phyloP scores from a whole-genome alignment of 495 filamentous ascomycete species.

The Aspergillus diversus region DNA sequence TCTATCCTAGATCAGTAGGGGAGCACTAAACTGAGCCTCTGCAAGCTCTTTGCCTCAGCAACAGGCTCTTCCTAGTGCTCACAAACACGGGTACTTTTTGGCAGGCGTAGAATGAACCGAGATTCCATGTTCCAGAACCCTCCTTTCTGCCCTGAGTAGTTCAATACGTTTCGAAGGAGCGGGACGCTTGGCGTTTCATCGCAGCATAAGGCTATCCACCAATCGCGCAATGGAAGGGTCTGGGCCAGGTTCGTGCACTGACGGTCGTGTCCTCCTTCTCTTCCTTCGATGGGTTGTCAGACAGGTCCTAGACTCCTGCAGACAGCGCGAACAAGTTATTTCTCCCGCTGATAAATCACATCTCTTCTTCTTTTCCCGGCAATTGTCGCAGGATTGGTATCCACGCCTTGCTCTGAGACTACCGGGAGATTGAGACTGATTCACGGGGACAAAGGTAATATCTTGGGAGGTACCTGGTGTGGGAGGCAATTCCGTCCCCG shows the following conservation, averaged over 20 bases:
- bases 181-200: not conserved
- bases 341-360: not conserved
- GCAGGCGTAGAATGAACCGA: no score
- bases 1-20: no score
- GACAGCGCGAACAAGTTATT: not conserved
- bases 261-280: not conserved
- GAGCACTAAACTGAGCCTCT: no score
- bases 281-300: not conserved
- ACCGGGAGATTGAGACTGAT: constrained; percentile 3
- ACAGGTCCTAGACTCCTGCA: not conserved
- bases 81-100: no score
- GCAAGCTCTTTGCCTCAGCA: no score
- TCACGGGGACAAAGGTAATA: constrained; percentile 1
- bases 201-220: not conserved
- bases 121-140: no score
- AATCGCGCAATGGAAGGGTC: not conserved
- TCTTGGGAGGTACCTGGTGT: not conserved
- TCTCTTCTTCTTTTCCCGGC: constrained; percentile 7
- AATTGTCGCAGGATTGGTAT: constrained; percentile 11
- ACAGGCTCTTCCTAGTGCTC: no score
- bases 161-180: not conserved
- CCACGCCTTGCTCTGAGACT: not conserved
- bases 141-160: not conserved
- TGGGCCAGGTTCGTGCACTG: not conserved
- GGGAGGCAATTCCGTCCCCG: not conserved